phyloP scores from a whole-genome alignment of 2,329 filamentous ascomycete genomes.

The Colletotrichum ledebouriae region DNA sequence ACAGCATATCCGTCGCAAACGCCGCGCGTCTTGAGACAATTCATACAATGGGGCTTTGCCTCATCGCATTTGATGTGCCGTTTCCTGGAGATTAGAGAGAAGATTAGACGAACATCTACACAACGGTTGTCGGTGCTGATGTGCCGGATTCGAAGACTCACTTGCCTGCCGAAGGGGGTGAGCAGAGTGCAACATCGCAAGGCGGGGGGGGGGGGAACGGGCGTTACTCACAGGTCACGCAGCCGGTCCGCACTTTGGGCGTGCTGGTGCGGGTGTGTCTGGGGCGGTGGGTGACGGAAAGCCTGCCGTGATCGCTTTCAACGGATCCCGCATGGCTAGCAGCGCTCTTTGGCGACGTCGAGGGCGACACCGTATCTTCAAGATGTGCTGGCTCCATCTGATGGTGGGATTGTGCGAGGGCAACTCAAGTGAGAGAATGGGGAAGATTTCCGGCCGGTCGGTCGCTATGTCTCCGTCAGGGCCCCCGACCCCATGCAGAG shows the following conservation, averaged over 20 bases:
- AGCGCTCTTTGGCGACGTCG: conserved; percentile 11
- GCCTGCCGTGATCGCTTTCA: conserved; percentile 13
- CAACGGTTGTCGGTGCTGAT: not conserved
- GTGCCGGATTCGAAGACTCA: conserved; percentile 20
- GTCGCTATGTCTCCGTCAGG: conserved; percentile 24
- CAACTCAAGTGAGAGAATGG: conserved; percentile 28
- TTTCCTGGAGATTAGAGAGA: conserved; percentile 19
- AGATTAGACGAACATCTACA: not conserved
- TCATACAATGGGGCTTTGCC: conserved; percentile 56
- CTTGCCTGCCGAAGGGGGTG: conserved; percentile 32
- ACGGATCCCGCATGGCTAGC: conserved; percentile 24
- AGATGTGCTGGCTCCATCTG: conserved; percentile 33
- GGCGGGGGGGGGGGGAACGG: not conserved
- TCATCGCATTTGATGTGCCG: conserved; percentile 60
- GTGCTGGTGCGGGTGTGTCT: conserved; percentile 42
- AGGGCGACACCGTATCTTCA: conserved; percentile 35
- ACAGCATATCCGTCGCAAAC: conserved; percentile 41
- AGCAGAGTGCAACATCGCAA: conserved; percentile 4
- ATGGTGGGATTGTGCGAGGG: conserved; percentile 25
- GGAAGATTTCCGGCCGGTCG: conserved; percentile 25
- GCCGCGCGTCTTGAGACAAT: conserved; percentile 49
- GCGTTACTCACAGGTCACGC: conserved; percentile 41
- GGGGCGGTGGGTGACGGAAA: conserved; percentile 22
- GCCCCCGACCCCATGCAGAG: conserved; percentile 22
- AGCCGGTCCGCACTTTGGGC: conserved; percentile 43